These are phyloP conservation scores for Solanum aculeatissimum DNA, from an alignment of 305 asterid species.

Conservation along the genomic window DNA sequence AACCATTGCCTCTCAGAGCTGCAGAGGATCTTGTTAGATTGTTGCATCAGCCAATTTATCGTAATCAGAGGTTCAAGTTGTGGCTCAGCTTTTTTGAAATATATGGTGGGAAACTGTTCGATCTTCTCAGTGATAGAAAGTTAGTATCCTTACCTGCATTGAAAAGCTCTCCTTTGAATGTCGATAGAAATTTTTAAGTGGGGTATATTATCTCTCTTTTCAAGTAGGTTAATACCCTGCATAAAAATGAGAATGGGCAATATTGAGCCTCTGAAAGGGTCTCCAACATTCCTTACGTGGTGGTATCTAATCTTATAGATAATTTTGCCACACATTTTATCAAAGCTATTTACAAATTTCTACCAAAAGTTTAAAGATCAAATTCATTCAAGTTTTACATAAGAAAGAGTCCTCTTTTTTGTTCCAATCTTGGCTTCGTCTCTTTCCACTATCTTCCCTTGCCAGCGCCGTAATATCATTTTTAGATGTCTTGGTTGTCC, in stretches of 20 bases:
- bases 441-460: background rate
- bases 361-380: background rate
- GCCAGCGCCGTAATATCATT: background rate
- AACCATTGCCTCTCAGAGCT: slow-evolving; percentile 97
- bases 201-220: background rate
- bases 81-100: slow-evolving; percentile 98
- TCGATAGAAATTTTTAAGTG: background rate
- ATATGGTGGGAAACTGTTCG: slow-evolving; percentile 90
- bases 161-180: background rate
- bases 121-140: slow-evolving; percentile 95
- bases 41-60: slow-evolving; percentile 82
- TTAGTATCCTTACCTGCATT: slow-evolving; percentile 22
- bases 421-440: background rate
- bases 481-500: background rate
- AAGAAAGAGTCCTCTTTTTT: background rate
- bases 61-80: slow-evolving; percentile 84
- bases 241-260: background rate
- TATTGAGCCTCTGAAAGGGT: background rate
- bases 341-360: background rate
- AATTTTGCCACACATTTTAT: background rate
- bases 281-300: background rate
- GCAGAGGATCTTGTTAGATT: slow-evolving; percentile 85
- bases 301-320: background rate
- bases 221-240: background rate
- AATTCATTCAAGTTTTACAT: background rate